Conservation (phyloP, 495 filamentous ascomycete genomes). For the Friedmanniomyces endolithicus region DNA sequence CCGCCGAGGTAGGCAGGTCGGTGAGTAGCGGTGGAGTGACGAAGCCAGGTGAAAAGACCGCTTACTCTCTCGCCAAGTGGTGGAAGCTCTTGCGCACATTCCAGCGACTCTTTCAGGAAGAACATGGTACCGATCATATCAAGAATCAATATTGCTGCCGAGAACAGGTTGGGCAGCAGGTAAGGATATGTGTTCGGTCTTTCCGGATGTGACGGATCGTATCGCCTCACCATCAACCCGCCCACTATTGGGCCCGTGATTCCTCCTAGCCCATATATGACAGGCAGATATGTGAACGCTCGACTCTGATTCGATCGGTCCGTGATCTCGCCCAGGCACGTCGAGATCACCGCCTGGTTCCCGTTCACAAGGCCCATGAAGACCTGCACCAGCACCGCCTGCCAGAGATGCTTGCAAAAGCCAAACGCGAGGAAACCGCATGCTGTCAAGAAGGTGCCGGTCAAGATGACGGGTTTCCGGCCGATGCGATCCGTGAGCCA, state of each 20-base stretch:
- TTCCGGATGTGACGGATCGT: slow-evolving; percentile 41
- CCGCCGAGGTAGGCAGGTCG: slow-evolving; percentile 48
- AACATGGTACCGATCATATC: slow-evolving; percentile 61
- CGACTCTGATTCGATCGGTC: slow-evolving; percentile 85
- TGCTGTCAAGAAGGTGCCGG: slow-evolving; percentile 72
- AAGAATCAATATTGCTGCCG: slow-evolving; percentile 53
- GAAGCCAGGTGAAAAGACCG: slow-evolving; percentile 54
- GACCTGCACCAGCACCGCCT: slow-evolving; percentile 72
- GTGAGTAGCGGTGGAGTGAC: slow-evolving; percentile 56
- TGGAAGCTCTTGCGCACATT: slow-evolving; percentile 53
- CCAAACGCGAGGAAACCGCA: slow-evolving; percentile 77
- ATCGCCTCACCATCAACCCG: slow-evolving; percentile 58
- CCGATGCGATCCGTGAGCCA: slow-evolving; percentile 80
- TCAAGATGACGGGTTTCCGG: slow-evolving; percentile 81
- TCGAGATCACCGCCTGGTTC: slow-evolving; percentile 77
- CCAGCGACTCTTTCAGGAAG: slow-evolving; percentile 80
- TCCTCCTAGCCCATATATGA: slow-evolving; percentile 83
- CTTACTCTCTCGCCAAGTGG: slow-evolving; percentile 46
- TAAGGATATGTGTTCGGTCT: slow-evolving; percentile 61
- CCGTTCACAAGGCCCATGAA: slow-evolving; percentile 90
- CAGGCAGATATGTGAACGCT: slow-evolving; percentile 84
- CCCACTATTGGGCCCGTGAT: slow-evolving; percentile 86
- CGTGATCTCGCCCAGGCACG: slow-evolving; percentile 88
- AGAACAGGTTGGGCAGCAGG: slow-evolving; percentile 67
- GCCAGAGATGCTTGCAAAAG: slow-evolving; percentile 68